Conservation (phyloP, 1,284 basidiomycete species). For the Pholiota adiposa region DNA sequence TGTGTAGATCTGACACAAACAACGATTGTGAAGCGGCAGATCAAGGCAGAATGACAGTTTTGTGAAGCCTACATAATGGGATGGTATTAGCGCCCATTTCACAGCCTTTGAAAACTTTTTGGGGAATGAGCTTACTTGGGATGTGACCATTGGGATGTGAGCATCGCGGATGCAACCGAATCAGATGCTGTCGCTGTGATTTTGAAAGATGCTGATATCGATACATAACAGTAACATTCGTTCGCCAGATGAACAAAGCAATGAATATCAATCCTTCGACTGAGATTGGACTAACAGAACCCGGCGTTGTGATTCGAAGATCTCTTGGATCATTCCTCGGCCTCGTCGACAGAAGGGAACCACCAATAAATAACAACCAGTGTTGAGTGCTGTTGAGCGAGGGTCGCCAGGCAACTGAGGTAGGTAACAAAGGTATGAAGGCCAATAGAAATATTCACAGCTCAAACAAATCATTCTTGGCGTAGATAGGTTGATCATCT, state of each 20-base stretch:
- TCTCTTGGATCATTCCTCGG: not conserved
- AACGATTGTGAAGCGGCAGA: too few relatives aligned
- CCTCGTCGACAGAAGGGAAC: not conserved
- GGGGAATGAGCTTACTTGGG: too few relatives aligned
- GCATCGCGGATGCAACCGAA: too few relatives aligned
- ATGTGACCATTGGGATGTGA: too few relatives aligned
- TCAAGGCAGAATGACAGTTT: too few relatives aligned
- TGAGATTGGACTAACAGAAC: not conserved
- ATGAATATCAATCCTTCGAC: not conserved
- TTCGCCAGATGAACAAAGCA: too few relatives aligned
- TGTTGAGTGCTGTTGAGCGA: not conserved
- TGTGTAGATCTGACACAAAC: too few relatives aligned
- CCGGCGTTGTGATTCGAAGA: not conserved
- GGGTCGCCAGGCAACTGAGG: not conserved
- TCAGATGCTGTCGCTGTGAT: not conserved
- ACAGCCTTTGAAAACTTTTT: too few relatives aligned
- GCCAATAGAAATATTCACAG: not conserved
- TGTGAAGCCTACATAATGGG: too few relatives aligned
- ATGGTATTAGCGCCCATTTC: too few relatives aligned
- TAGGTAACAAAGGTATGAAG: not conserved
- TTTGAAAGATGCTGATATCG: not conserved
- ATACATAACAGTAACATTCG: too few relatives aligned
- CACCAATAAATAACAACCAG: not conserved
- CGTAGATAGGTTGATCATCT: not conserved
- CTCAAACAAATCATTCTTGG: not conserved